phyloP scores from a whole-genome alignment of 106 monocot genomes.

The Phalaenopsis equestris region DNA sequence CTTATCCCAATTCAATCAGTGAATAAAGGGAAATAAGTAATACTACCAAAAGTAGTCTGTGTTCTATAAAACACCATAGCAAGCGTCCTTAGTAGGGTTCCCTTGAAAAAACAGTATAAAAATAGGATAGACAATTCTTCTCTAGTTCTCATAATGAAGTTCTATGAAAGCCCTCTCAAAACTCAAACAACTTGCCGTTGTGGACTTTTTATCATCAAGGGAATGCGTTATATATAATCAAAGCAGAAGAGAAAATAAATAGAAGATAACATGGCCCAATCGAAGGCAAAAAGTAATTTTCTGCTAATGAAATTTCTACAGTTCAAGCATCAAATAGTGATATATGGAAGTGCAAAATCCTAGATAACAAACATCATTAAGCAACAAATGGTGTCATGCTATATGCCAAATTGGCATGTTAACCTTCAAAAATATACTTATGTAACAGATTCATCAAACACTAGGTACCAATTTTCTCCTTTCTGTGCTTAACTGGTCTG shows the following conservation, averaged over 20 bases:
- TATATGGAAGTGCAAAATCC: neutral
- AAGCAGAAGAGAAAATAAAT: neutral
- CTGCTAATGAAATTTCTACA: neutral
- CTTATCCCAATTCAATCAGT: slow-evolving; percentile 2
- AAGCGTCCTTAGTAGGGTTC: neutral
- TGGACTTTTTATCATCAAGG: neutral
- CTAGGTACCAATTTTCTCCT: neutral
- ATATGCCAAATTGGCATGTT: neutral
- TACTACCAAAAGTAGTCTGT: neutral
- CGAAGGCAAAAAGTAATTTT: neutral
- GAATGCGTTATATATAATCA: neutral
- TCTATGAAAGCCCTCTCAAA: neutral
- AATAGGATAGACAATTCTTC: neutral
- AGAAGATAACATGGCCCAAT: neutral
- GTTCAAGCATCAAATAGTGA: neutral
- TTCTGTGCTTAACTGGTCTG: neutral
- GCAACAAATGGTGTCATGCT: neutral
- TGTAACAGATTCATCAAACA: neutral
- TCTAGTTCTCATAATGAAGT: neutral
- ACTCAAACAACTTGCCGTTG: neutral
- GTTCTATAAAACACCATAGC: neutral
- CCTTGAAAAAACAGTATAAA: neutral
- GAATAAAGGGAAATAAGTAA: neutral
- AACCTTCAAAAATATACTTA: neutral
- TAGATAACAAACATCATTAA: neutral